Evolutionary conservation across 768 basidiomycete genomes (phyloP), one percentile per base, ranked within the genome.

Genomic region (Macrolepiota fuliginosa): DNA sequence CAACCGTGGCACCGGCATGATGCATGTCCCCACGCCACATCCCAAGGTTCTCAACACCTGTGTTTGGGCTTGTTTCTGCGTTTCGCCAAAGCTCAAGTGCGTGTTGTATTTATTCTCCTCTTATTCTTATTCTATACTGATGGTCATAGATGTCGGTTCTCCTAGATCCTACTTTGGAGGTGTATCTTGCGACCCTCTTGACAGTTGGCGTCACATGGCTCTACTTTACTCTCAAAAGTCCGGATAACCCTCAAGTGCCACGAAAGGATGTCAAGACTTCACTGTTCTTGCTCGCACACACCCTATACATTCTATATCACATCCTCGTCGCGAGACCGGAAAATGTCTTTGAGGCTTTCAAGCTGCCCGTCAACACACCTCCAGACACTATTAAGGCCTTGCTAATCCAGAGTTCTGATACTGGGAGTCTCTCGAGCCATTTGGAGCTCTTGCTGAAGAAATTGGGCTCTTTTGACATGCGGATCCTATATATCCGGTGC

Each of bases 331-430:
- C 74, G 24, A 79, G 78, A 54, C 87, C 89, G 9, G 78, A 79
- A 50, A 91, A 91, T 67, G 68, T 92, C 35, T 92, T 89, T 70
- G 75, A 73, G 40, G 72, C 76, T 2, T 74, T 90, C n/a, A 66
- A 74, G 1, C 69, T 89, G 49, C 83, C 88, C 0, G 63, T 89
- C 53, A 85, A 79, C 61, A 78, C 78, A 2, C 77, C 86, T 0
- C 74, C 81, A 29, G 85, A 88, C 36, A 66, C 68, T 9, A 80
- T 92, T 42, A 81, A 80, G 15, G 72, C 74, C 5, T 63, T 79
- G 10, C 69, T 91, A 39, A 64, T 79, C 3, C 73, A 72, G 56
- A 63, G 55, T 1, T 81, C 81, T 9, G 77, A 78, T 25, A 70
- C 73, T 1, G 76, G 73, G 54, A 68, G 70, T 32, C 53, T 90